Evolutionary conservation across 306 rosid genomes (phyloP).

Genomic region (Inga leiocalycina): DNA sequence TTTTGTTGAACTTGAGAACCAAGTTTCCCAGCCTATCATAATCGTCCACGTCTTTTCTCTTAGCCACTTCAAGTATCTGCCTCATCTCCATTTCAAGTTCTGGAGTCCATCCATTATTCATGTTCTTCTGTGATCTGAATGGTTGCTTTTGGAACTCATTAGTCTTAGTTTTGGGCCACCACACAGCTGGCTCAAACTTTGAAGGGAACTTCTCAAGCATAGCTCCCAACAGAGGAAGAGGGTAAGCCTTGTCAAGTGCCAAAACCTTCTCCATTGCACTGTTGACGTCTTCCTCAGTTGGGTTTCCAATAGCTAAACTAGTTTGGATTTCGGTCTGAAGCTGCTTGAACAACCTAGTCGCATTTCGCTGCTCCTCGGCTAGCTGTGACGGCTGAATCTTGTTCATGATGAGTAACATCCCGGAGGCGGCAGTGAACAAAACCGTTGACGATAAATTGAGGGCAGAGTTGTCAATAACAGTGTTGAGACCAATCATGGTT

Average conservation of each 20-base stretch:
- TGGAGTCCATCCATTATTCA: conserved; percentile 34
- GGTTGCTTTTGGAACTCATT: background rate
- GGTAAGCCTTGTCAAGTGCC: conserved; percentile 42
- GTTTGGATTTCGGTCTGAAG: conserved; percentile 48
- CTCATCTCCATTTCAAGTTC: background rate
- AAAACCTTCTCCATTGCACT: conserved; percentile 47
- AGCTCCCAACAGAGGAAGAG: conserved; percentile 51
- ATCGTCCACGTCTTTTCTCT: background rate
- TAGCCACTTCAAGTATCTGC: background rate
- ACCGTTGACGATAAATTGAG: conserved; percentile 53
- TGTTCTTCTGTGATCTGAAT: background rate
- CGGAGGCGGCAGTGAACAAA: conserved; percentile 62
- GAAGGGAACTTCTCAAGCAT: conserved; percentile 70
- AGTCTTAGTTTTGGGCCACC: conserved; percentile 57
- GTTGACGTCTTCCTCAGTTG: conserved; percentile 43
- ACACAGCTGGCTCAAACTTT: conserved; percentile 55
- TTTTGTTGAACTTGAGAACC: background rate
- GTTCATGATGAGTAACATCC: conserved; percentile 53
- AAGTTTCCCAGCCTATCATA: background rate
- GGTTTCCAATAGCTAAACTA: conserved; percentile 33
- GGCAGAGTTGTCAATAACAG: conserved; percentile 17
- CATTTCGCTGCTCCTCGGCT: conserved; percentile 69
- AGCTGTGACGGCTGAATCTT: conserved; percentile 77
- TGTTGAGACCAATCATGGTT: conserved; percentile 48
- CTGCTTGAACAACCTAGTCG: conserved; percentile 54